Conservation (phyloP, 768 basidiomycete species). For the Porphyrellus cyaneotinctus region DNA sequence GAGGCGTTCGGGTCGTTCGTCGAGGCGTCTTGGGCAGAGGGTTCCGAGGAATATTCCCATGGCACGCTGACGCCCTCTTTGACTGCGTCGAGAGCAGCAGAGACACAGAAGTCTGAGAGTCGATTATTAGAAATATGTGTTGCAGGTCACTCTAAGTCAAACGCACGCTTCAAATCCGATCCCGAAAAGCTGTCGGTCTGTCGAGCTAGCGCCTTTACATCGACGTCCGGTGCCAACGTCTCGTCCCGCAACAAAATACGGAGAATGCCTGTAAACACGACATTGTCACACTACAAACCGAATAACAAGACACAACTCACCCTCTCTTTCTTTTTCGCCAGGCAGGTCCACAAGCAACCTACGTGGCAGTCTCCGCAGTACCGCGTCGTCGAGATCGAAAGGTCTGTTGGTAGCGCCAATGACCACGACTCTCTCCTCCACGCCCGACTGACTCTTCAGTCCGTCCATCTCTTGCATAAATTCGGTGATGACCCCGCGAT, state of each 20-base stretch:
- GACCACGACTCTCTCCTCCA: slow-evolving; percentile 79
- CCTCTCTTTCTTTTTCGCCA: slow-evolving; percentile 78
- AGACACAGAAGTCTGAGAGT: slow-evolving; percentile 78
- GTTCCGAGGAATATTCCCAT: slow-evolving; percentile 45
- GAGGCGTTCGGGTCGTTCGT: slow-evolving; percentile 4
- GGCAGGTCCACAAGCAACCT: slow-evolving; percentile 87
- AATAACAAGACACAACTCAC: slow-evolving; percentile 39
- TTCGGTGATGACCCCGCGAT: slow-evolving; percentile 85
- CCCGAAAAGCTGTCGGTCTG: slow-evolving; percentile 87
- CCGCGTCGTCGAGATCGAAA: slow-evolving; percentile 88
- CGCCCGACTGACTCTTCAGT: slow-evolving; percentile 51
- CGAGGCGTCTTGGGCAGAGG: neutral
- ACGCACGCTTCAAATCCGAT: slow-evolving; percentile 90
- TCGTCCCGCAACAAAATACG: slow-evolving; percentile 87
- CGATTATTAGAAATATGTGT: slow-evolving; percentile 4
- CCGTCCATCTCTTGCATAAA: slow-evolving; percentile 99
- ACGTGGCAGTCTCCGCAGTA: slow-evolving; percentile 82
- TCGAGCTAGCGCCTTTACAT: slow-evolving; percentile 55
- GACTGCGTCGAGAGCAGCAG: slow-evolving; percentile 86
- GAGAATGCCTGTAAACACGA: slow-evolving; percentile 64
- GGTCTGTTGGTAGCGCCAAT: slow-evolving; percentile 94
- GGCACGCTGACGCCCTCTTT: slow-evolving; percentile 82
- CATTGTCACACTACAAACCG: slow-evolving; percentile 5
- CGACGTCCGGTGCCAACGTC: slow-evolving; percentile 57
- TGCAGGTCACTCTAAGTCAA: neutral